Percentiles rank a stretch among this genome's conserved stretches.
These are phyloP conservation scores for Podospora australis DNA, from an alignment of 495 filamentous ascomycete species.

Conservation along the genomic window DNA sequence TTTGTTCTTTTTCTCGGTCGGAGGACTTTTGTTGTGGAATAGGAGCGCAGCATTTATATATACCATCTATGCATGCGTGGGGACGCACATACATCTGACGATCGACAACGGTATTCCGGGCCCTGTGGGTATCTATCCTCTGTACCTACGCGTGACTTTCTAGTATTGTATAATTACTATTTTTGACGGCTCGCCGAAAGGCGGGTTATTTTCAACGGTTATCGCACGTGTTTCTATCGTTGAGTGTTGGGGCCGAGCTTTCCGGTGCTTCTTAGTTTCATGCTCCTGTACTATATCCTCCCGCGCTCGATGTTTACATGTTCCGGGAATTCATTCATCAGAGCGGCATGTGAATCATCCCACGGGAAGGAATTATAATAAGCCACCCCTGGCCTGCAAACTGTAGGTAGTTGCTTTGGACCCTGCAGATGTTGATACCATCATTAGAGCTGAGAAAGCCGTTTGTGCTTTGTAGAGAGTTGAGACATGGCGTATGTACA, in stretches of 20 bases:
- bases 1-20: not conserved
- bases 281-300: not conserved
- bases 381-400: too few relatives aligned
- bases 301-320: too few relatives aligned
- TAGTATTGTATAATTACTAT: conserved; percentile 39
- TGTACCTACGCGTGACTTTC: conserved; percentile 22
- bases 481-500: too few relatives aligned
- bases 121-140: conserved; percentile 9
- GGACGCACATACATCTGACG: conserved; percentile 5
- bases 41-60: conserved; percentile 1
- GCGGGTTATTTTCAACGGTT: not conserved
- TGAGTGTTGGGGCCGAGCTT: not conserved
- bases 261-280: not conserved
- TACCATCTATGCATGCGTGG: conserved; percentile 7
- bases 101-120: too few relatives aligned
- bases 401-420: not conserved
- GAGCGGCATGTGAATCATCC: too few relatives aligned
- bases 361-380: too few relatives aligned
- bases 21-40: not conserved
- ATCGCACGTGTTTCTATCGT: not conserved
- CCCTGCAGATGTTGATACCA: not conserved
- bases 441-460: too few relatives aligned
- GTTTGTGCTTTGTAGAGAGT: too few relatives aligned
- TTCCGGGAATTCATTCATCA: not conserved
- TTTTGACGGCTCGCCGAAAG: conserved; percentile 2